A percentile compares a stretch with the other conserved stretches of the same genome.
These are phyloP conservation scores for Skeletonema tropicum DNA, from an alignment of 108 stramenopile genomes.

Conservation along the genomic window DNA sequence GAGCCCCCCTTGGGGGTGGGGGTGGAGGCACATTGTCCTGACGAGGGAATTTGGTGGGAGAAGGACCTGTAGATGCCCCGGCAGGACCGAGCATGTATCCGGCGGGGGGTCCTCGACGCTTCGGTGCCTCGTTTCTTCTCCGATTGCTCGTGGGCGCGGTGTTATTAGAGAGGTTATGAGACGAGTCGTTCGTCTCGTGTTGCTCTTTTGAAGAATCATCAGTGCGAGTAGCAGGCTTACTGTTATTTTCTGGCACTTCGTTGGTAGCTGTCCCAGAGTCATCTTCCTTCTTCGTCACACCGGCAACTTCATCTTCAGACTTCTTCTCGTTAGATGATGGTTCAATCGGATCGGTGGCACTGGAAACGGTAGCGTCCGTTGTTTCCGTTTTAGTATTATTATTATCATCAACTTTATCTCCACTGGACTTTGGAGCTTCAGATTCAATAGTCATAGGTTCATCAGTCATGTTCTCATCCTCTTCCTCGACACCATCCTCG, in stretches of 20 bases:
- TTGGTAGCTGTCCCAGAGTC: conserved; percentile 2
- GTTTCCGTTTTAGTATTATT: conserved; percentile 50
- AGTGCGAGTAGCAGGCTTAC: background rate
- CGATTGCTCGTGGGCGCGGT: conserved; percentile 5
- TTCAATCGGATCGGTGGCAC: conserved; percentile 7
- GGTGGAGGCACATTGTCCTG: conserved; percentile 14
- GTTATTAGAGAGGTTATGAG: conserved; percentile 15
- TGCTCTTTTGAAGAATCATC: conserved; percentile 16
- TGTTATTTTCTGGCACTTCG: background rate
- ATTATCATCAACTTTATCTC: conserved; percentile 31
- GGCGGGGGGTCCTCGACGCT: conserved; percentile 77
- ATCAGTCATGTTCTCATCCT: conserved; percentile 35
- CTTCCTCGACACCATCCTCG: conserved; percentile 31
- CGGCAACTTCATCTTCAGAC: conserved; percentile 8
- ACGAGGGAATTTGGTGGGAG: conserved; percentile 4
- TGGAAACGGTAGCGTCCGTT: conserved; percentile 22
- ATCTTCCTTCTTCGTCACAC: conserved; percentile 16
- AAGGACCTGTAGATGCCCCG: conserved; percentile 37
- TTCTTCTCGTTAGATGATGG: background rate
- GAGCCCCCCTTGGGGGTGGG: conserved; percentile 29
- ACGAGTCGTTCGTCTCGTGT: conserved; percentile 12
- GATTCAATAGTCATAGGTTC: conserved; percentile 9
- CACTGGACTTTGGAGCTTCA: conserved; percentile 7
- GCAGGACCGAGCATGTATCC: conserved; percentile 87
- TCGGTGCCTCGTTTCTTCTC: conserved; percentile 43